Evolutionary conservation across 1,284 basidiomycete genomes (phyloP), one percentile per base, ranked within the genome.

Genomic region (Ustilago tritici): DNA sequence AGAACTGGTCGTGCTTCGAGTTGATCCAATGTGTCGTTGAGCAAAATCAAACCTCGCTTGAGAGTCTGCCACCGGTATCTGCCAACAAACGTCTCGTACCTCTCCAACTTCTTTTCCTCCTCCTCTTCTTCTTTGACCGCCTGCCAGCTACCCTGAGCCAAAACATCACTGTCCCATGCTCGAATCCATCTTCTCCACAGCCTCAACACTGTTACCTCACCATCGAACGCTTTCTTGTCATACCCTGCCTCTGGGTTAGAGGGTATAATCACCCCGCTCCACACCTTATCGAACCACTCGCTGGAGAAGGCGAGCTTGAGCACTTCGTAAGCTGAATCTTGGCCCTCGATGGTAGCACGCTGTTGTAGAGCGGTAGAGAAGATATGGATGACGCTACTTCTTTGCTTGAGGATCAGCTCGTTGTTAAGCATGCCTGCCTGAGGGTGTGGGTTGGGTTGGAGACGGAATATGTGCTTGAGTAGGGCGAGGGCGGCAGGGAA

Each of bases 171-270:
- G 10, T 56, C 62, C 76, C 76, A 78, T 1, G 70, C 57, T 5
- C 58, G 56, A 4, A 74, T 34, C 64, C 67, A 78, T 17, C 70
- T 61, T 65, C 65, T 74, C 76, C 76, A 78, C 14, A 78, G 40
- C 9, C 76, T 57, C 11, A 50, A 17, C 4, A 61, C 43, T 6
- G 50, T 65, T 2, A 32, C 57, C 4, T 50, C 49, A 0, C 64
- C 49, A 28, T 71, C 52, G 41, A 43, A 65, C 0, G 31, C 60
- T 7, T 61, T 41, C 9, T 15, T n/a, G 7, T 61, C 40, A 10
- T 10, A 47, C 2, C 17, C 38, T 6, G 50, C 5, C 8, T 14
- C 15, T 1, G 49, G 32, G 9, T 65, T 68, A 19, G 66, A 12
- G 3, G 65, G 74, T 15, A 41, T n/a, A 8, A 36, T 23, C 8